phyloP scores from a whole-genome alignment of 495 filamentous ascomycete genomes.

The Cercophora scortea region DNA sequence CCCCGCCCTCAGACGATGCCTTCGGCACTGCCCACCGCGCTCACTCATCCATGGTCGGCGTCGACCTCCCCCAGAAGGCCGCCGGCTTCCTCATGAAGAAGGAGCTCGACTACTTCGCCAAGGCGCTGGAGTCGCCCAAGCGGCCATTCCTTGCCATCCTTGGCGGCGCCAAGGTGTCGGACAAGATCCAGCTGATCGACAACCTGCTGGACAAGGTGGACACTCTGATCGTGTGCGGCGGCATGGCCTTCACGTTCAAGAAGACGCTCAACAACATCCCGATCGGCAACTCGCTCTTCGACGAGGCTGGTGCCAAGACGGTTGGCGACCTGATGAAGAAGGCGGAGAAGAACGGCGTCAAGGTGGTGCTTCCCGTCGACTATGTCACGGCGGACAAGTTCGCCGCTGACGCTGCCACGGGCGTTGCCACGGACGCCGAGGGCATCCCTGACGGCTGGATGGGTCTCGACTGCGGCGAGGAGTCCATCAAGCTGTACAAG shows the following conservation, averaged over 20 bases:
- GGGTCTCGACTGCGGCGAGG: constrained; percentile 88
- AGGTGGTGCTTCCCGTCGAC: constrained; percentile 89
- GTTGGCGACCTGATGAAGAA: constrained; percentile 84
- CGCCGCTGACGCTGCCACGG: constrained; percentile 69
- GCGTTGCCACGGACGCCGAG: constrained; percentile 74
- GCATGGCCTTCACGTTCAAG: constrained; percentile 99
- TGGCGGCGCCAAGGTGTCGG: constrained; percentile 94
- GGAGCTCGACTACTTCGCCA: constrained; percentile 98
- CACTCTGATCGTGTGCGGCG: constrained; percentile 92
- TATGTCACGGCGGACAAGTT: constrained; percentile 97
- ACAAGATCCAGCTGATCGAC: constrained; percentile 99
- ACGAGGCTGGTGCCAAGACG: constrained; percentile 90
- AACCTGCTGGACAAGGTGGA: constrained; percentile 97
- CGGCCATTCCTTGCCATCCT: constrained; percentile 98
- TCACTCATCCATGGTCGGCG: constrained; percentile 98
- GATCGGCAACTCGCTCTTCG: constrained; percentile 90
- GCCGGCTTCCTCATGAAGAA: constrained; percentile 99
- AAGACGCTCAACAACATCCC: constrained; percentile 85
- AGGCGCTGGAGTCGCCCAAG: constrained; percentile 88
- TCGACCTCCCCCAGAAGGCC: constrained; percentile 90
- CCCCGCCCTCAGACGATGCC: constrained; percentile 65
- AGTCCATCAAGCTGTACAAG: constrained; percentile 80
- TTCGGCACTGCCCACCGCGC: constrained; percentile 98
- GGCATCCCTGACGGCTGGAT: constrained; percentile 97
- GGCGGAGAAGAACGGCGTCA: constrained; percentile 91